Evolutionary conservation across 1,139 yeast genomes (phyloP).

Genomic region (Candida glucosophila): DNA sequence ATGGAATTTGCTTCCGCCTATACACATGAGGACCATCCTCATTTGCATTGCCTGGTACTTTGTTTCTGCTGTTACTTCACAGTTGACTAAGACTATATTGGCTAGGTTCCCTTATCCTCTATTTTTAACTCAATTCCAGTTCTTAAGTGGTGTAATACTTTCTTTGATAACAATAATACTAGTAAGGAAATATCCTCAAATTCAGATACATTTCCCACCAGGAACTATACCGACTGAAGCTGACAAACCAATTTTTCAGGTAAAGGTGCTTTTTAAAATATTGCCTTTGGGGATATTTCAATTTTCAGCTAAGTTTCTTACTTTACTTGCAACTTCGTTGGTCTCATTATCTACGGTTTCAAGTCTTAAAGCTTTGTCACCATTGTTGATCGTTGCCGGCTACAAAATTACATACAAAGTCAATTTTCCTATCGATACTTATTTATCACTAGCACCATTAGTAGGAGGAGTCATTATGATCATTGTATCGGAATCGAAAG

Average conservation of each 20-base stretch:
- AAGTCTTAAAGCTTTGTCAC: slow-evolving; percentile 85
- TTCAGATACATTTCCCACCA: slow-evolving; percentile 16
- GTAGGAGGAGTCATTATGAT: slow-evolving; percentile 79
- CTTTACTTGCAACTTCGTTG: slow-evolving; percentile 80
- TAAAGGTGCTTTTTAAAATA: slow-evolving; percentile 60
- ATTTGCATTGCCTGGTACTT: slow-evolving; percentile 54
- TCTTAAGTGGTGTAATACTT: slow-evolving; percentile 38
- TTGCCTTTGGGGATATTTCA: slow-evolving; percentile 93
- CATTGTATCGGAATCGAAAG: slow-evolving; percentile 54
- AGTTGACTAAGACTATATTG: slow-evolving; percentile 70
- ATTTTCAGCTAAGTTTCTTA: slow-evolving; percentile 81
- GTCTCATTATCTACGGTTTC: slow-evolving; percentile 90
- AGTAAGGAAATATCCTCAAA: slow-evolving; percentile 13
- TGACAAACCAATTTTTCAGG: slow-evolving; percentile 14
- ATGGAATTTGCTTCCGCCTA: not conserved
- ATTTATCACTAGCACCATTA: slow-evolving; percentile 67
- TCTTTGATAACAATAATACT: slow-evolving; percentile 17
- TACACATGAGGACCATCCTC: not conserved
- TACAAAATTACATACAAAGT: slow-evolving; percentile 54
- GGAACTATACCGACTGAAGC: slow-evolving; percentile 23
- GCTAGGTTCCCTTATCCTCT: slow-evolving; percentile 68
- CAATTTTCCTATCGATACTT: slow-evolving; percentile 57
- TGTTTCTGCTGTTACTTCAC: slow-evolving; percentile 73
- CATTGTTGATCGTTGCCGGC: slow-evolving; percentile 77
- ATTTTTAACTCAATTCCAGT: slow-evolving; percentile 80